A percentile compares a stretch with the other conserved stretches of the same genome.
Conservation (phyloP, 2,329 filamentous ascomycete genomes). For the Annulohypoxylon truncatum region DNA sequence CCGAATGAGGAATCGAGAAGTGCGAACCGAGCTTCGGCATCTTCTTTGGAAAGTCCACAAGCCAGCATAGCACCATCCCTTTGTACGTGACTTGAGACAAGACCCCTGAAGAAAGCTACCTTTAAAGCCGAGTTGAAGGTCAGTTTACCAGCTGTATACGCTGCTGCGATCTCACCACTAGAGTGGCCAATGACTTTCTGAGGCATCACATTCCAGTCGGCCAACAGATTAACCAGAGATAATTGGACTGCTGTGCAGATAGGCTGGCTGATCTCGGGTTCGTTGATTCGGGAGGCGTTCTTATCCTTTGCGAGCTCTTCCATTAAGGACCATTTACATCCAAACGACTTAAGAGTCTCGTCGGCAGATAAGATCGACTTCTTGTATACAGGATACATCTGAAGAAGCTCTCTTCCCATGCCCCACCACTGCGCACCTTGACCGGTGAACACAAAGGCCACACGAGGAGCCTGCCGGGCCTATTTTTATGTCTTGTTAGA, state of each 20-base stretch:
- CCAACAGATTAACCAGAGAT: slow-evolving; percentile 50
- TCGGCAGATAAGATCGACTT: slow-evolving; percentile 30
- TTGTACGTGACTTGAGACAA: neutral
- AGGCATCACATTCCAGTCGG: slow-evolving; percentile 41
- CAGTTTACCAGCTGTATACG: slow-evolving; percentile 39
- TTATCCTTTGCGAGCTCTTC: neutral
- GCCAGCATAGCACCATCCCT: slow-evolving; percentile 9
- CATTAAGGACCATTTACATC: slow-evolving; percentile 22
- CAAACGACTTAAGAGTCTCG: slow-evolving; percentile 8
- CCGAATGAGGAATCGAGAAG: neutral
- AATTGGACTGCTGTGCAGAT: slow-evolving; percentile 50
- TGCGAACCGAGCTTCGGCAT: neutral
- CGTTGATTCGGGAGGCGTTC: slow-evolving; percentile 30
- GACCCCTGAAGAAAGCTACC: slow-evolving; percentile 7
- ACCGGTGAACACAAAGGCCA: slow-evolving; percentile 50
- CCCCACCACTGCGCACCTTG: slow-evolving; percentile 44
- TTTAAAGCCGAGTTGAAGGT: slow-evolving; percentile 4
- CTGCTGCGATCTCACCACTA: slow-evolving; percentile 53
- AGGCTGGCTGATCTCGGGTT: slow-evolving; percentile 45
- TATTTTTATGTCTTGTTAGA: neutral
- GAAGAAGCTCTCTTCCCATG: slow-evolving; percentile 45
- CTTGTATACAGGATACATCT: slow-evolving; percentile 41
- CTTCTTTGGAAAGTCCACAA: neutral
- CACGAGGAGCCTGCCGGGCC: neutral
- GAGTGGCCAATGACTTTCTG: slow-evolving; percentile 50